Conservation (phyloP, 176 grass and related monocot species). For the Guadua angustifolia region DNA sequence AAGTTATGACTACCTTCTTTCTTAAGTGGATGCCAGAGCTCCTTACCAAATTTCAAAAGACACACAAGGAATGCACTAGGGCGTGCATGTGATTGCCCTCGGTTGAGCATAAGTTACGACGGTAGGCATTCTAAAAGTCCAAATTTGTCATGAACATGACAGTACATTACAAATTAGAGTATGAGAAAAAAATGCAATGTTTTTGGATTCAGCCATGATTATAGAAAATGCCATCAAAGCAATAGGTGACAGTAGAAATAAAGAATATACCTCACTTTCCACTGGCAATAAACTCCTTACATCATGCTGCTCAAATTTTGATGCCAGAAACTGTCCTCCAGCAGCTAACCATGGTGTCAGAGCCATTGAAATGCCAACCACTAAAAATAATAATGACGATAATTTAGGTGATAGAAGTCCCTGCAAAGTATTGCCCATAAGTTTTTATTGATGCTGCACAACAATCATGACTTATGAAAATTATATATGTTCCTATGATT, state of each 20-base stretch:
- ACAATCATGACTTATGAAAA: constrained; percentile 10
- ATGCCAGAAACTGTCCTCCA: constrained; percentile 88
- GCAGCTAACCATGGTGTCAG: constrained; percentile 94
- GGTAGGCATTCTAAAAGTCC: neutral
- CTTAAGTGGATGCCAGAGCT: too few relatives aligned
- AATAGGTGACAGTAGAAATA: constrained; percentile 3
- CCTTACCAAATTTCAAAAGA: neutral
- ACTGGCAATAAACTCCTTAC: constrained; percentile 94
- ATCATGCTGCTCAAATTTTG: constrained; percentile 97
- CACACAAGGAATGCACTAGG: constrained; percentile 25
- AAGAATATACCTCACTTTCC: constrained; percentile 88
- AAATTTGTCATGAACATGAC: neutral
- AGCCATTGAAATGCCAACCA: constrained; percentile 98
- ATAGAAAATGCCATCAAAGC: neutral
- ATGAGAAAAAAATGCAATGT: neutral
- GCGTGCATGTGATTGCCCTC: neutral
- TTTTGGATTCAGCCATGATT: neutral
- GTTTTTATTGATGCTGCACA: constrained; percentile 24
- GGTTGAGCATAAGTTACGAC: neutral
- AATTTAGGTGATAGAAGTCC: constrained; percentile 84
- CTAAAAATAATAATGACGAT: constrained; percentile 93
- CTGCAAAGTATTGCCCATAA: constrained; percentile 55
- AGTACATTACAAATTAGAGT: constrained; percentile 27
- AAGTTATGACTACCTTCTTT: too few relatives aligned
- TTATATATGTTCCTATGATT: constrained; percentile 20